Conservation (phyloP, 2,329 filamentous ascomycete species). For the Aspergillus floridensis region DNA sequence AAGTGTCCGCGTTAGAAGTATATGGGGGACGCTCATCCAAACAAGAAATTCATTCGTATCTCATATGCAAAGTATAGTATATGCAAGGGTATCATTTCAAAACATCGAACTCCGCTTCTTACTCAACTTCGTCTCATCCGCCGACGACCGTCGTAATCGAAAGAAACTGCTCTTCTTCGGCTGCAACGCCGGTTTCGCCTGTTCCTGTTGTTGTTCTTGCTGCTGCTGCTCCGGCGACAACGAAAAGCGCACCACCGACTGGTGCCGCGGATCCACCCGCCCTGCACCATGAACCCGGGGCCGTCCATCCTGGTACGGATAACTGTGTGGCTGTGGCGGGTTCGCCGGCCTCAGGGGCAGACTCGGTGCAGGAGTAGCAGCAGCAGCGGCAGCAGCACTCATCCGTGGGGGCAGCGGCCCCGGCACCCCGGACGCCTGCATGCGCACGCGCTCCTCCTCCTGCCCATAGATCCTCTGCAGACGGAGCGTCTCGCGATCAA, state of each 20-base stretch:
- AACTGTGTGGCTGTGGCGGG: conserved; percentile 14
- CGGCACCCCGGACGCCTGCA: conserved; percentile 15
- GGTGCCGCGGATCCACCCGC: conserved; percentile 8
- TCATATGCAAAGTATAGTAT: neutral
- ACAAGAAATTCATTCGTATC: neutral
- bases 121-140: conserved; percentile 36
- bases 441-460: conserved; percentile 38
- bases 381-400: conserved; percentile 9
- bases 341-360: conserved; percentile 15
- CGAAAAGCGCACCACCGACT: conserved; percentile 21
- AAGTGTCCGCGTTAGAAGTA: no score
- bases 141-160: conserved; percentile 38
- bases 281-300: neutral
- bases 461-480: conserved; percentile 59
- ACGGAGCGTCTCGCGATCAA: conserved; percentile 76
- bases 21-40: neutral
- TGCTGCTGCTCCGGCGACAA: conserved; percentile 13
- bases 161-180: conserved; percentile 48
- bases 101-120: conserved; percentile 51
- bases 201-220: conserved; percentile 5
- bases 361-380: conserved; percentile 8
- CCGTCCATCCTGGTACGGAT: conserved; percentile 14
- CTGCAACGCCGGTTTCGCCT: conserved; percentile 21
- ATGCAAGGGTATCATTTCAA: conserved; percentile 19
- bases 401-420: conserved; percentile 19